Percentiles rank a stretch among this genome's conserved stretches.
Evolutionary conservation across 306 rosid species (phyloP).

Genomic region (Gillenia trifoliata): DNA sequence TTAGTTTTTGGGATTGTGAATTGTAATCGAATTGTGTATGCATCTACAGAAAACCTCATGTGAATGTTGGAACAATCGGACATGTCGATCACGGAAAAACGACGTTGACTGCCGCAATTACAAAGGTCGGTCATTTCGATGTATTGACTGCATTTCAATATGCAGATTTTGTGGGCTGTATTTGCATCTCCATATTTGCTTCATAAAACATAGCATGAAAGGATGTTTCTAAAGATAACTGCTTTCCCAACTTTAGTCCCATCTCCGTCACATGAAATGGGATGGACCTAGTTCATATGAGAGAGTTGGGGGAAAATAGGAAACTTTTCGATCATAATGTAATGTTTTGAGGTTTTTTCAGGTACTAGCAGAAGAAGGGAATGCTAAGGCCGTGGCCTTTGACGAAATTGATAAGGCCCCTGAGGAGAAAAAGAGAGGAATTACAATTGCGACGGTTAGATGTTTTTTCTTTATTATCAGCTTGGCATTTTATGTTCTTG

Average conservation of each 20-base stretch:
- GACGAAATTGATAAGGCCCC: slow-evolving; percentile 98
- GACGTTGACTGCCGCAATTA: slow-evolving; percentile 93
- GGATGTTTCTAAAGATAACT: neutral
- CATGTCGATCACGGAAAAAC: slow-evolving; percentile 98
- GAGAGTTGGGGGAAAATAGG: neutral
- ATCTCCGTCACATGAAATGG: neutral
- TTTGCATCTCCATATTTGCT: neutral
- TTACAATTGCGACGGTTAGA: slow-evolving; percentile 83
- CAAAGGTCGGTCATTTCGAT: slow-evolving; percentile 55
- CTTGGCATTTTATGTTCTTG: slow-evolving; percentile 7
- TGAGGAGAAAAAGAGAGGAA: slow-evolving; percentile 94
- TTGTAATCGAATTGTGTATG: neutral
- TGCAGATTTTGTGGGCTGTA: neutral
- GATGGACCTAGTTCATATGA: neutral
- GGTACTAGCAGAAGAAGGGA: slow-evolving; percentile 92
- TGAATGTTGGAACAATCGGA: slow-evolving; percentile 90
- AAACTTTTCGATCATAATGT: neutral
- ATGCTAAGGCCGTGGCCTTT: slow-evolving; percentile 85
- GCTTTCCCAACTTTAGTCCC: neutral
- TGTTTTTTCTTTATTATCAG: slow-evolving; percentile 6
- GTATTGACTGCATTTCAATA: neutral
- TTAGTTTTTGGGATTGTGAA: neutral
- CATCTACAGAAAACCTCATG: slow-evolving; percentile 74
- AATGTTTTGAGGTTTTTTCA: neutral
- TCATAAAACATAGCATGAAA: neutral